These are phyloP conservation scores for Capsella bursapastoris DNA, from an alignment of 345 rosid genomes.

Conservation along the genomic window DNA sequence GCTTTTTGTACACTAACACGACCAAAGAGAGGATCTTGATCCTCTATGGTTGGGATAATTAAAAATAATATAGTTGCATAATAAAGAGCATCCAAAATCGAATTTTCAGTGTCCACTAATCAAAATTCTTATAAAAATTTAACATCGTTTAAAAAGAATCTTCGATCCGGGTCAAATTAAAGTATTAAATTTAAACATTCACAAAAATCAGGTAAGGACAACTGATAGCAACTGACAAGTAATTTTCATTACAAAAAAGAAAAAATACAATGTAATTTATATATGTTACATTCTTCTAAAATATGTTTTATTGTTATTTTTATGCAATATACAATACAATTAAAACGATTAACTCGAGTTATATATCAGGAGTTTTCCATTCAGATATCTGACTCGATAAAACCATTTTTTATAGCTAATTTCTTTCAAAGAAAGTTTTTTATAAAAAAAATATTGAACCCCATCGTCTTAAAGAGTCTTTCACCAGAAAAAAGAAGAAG, in stretches of 20 bases:
- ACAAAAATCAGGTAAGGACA: background rate
- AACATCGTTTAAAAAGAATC: slow-evolving; percentile 9
- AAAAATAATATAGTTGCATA: slow-evolving; percentile 1
- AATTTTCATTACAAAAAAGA: slow-evolving; percentile 6
- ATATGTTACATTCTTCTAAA: slow-evolving; percentile 15
- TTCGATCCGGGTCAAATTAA: slow-evolving; percentile 30
- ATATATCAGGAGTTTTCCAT: background rate
- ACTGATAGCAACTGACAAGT: background rate
- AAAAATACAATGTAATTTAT: slow-evolving; percentile 23
- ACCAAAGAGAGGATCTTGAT: slow-evolving; percentile 12
- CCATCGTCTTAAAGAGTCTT: background rate
- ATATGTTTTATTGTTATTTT: background rate
- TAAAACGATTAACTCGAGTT: background rate
- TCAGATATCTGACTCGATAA: background rate
- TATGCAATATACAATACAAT: background rate
- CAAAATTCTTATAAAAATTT: slow-evolving; percentile 18
- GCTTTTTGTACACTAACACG: slow-evolving; percentile 29
- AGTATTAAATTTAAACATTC: slow-evolving; percentile 17
- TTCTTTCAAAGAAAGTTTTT: background rate
- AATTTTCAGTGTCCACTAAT: slow-evolving; percentile 30
- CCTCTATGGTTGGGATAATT: slow-evolving; percentile 12
- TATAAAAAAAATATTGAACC: background rate
- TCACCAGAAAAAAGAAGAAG: slow-evolving; percentile 37
- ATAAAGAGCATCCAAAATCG: slow-evolving; percentile 33
- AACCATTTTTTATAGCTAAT: background rate